Percentiles rank a stretch among this genome's conserved stretches.
Conservation (phyloP, 495 filamentous ascomycete genomes). For the Aspergillus mulundensis region DNA sequence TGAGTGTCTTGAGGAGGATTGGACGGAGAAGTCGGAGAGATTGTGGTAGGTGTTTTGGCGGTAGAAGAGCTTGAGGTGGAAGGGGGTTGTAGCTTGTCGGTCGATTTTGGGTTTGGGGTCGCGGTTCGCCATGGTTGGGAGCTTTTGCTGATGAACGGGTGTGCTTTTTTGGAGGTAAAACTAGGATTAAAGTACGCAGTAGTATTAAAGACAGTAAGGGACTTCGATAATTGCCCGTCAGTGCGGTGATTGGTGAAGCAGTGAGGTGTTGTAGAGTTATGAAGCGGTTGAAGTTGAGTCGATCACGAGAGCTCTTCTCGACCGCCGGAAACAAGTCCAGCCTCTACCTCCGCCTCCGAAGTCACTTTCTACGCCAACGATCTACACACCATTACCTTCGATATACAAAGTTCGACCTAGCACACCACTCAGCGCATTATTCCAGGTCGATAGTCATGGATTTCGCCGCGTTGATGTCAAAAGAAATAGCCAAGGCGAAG, state of each 20-base stretch:
- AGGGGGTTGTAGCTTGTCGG: slow-evolving; percentile 76
- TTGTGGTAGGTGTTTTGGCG: slow-evolving; percentile 66
- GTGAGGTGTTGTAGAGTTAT: background rate
- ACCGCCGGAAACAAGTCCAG: background rate
- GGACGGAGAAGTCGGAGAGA: slow-evolving; percentile 32
- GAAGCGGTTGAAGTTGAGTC: background rate
- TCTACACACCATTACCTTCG: background rate
- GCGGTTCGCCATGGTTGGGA: slow-evolving; percentile 25
- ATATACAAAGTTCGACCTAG: background rate
- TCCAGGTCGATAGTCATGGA: slow-evolving; percentile 61
- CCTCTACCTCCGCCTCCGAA: background rate
- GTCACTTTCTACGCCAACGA: background rate
- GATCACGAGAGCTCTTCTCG: slow-evolving; percentile 3
- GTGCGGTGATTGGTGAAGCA: background rate
- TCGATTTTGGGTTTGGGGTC: slow-evolving; percentile 41
- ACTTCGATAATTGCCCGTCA: background rate
- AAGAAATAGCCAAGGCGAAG: slow-evolving; percentile 80
- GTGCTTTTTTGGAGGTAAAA: background rate
- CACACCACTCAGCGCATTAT: background rate
- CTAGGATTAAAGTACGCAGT: background rate
- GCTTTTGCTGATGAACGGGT: background rate
- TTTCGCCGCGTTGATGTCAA: slow-evolving; percentile 86
- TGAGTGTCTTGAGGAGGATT: slow-evolving; percentile 10
- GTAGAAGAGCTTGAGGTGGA: slow-evolving; percentile 90
- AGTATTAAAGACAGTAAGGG: background rate